These are phyloP conservation scores for Lantana camara DNA, from an alignment of 257 asterid genomes.

Conservation along the genomic window DNA sequence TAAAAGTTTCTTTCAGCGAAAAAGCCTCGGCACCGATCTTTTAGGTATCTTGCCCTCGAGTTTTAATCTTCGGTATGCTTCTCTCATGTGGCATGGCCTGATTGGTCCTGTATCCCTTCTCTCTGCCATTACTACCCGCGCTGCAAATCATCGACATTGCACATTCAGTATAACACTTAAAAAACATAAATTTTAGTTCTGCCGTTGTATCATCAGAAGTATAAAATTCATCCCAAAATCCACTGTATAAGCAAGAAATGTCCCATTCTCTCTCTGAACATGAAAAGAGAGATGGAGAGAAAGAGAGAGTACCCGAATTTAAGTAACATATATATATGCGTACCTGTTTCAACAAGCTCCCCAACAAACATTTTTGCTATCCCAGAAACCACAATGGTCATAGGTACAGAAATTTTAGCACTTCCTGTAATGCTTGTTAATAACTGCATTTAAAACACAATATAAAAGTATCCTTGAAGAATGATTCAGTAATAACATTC, in stretches of 20 bases:
- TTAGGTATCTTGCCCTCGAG: slow-evolving; percentile 85
- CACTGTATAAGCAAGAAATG: neutral
- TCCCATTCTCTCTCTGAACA: neutral
- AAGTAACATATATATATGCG: neutral
- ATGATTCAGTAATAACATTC: neutral
- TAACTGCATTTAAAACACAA: slow-evolving; percentile 45
- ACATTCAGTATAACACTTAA: slow-evolving; percentile 19
- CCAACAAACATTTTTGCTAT: slow-evolving; percentile 94
- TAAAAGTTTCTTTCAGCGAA: slow-evolving; percentile 46
- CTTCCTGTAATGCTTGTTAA: slow-evolving; percentile 75
- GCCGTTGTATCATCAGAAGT: neutral
- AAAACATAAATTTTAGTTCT: neutral
- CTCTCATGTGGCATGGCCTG: slow-evolving; percentile 95
- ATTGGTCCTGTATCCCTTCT: slow-evolving; percentile 84
- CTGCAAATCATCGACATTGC: slow-evolving; percentile 44
- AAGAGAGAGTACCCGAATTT: neutral
- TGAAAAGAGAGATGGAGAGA: neutral
- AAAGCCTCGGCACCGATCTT: slow-evolving; percentile 86
- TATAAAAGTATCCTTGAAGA: slow-evolving; percentile 17
- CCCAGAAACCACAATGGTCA: slow-evolving; percentile 86
- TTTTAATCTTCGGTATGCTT: slow-evolving; percentile 88
- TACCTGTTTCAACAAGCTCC: slow-evolving; percentile 82
- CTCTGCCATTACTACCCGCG: slow-evolving; percentile 81
- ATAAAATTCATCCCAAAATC: neutral
- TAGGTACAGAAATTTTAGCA: slow-evolving; percentile 72